Evolutionary conservation across 1,284 basidiomycete genomes (phyloP), one percentile per base, ranked within the genome.

Genomic region (Ganoderma sinense): DNA sequence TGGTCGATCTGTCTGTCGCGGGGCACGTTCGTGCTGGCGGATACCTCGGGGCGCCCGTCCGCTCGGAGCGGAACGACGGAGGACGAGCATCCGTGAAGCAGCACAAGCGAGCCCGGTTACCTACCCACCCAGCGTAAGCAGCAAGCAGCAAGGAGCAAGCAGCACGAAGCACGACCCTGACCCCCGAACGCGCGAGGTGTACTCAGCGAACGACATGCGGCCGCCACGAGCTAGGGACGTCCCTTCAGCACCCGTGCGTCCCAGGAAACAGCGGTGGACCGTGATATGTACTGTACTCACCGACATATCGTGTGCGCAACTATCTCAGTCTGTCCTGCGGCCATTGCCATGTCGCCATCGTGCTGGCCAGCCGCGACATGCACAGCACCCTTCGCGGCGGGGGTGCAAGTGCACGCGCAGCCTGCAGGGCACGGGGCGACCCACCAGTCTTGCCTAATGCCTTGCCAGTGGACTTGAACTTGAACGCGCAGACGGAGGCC

Each of bases 161-260:
- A 48, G 53, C 53, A 29, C 53, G 53, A 36, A 36, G 36, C 36
- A 36, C 36, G n/a, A 51, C 23, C 48, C 23, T 51, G 23, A 26
- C 48, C 23, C 5, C n/a, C n/a, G n/a, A n/a, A n/a, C n/a, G n/a
- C n/a, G 48, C 48, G 48, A 4, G 11, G 23, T 7, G 10, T 4
- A 11, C 53, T 55, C 53, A 55, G 53, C 53, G 53, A 55, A 33
- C 40, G 55, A n/a, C 66, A 64, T 23, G 55, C 41, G 53, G 13
- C 39, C 55, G 5, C 53, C 66, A 53, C 41, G 43, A 56, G 48
- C 66, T 63, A 56, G 51, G 51, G 48, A 56, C 66, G 61, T 55
- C 51, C 66, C 53, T 43, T 67, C 31, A 67, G 66, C 53, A 23
- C 20, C 51, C 53, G 36, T 31, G 31, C 53, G 20, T 18, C 23